Evolutionary conservation across 2,329 filamentous ascomycete genomes (phyloP), one percentile per base, ranked within the genome.

Genomic region (Albifimbria verrucaria): DNA sequence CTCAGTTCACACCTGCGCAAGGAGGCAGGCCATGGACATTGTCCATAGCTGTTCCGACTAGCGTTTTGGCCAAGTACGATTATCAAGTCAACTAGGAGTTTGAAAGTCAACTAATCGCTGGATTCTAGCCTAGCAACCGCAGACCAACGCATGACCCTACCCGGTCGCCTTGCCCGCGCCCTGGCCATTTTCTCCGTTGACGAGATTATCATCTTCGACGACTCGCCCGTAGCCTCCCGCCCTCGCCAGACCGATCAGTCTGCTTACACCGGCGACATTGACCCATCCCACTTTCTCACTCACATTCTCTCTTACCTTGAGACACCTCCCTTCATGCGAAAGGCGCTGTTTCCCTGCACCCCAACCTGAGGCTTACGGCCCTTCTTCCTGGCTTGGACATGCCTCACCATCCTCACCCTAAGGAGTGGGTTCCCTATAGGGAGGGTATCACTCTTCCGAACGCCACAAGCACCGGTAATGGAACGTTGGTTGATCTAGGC

Each of bases 181-280:
- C 80, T 91, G 49, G 88, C 89, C 56, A 87, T 95, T 57, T 95
- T 94, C 72, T 87, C 83, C 63, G 81, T 96, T 59, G 91, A 96
- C 66, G 91, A 96, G 72, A 79, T 95, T 25, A 79, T 96, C 49
- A 75, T 96, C 51, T 96, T 89, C 68, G 85, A 93, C 65, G 91
- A 95, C 70, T 78, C 77, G 32, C 78, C 78, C 2, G 48, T 62
- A 7, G 71, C 77, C 15, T 64, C 75, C 26, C 78, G 79, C 26
- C 72, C 76, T 25, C 68, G 65, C 23, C 71, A 69, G 20, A 74
- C 80, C 49, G 79, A 84, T 60, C 74, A 76, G 49, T 69, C 76
- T 47, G 69, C 75, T 62, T 79, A 85, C 72, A 91, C 88, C 1
- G 88, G 86, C 57, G 88, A 86, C 65, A 77, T 83, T 15, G 87